Conservation (phyloP, 768 basidiomycete species). For the Cystobasidium ongulense region DNA sequence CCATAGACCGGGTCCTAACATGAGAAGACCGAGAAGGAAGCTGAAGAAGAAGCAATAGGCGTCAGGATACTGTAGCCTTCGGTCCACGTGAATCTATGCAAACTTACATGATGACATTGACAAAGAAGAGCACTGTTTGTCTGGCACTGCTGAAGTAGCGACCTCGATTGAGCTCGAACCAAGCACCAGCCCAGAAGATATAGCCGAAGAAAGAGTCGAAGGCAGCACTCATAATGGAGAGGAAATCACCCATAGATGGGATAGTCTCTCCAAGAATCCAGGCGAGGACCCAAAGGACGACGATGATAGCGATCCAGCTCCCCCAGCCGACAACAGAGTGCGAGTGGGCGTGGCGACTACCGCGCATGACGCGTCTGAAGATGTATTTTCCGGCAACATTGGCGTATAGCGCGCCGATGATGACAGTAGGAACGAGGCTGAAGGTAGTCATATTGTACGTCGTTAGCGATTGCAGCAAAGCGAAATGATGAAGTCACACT, state of each 20-base stretch:
- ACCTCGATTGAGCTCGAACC: slow-evolving; percentile 18
- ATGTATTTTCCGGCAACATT: slow-evolving; percentile 36
- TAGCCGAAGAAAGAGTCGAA: slow-evolving; percentile 36
- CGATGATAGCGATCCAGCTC: slow-evolving; percentile 26
- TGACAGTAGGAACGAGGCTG: slow-evolving; percentile 24
- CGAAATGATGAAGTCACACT: neutral
- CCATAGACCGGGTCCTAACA: slow-evolving; percentile 32
- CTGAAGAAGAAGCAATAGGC: neutral
- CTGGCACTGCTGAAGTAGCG: slow-evolving; percentile 4
- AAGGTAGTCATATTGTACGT: neutral
- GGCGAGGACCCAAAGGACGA: slow-evolving; percentile 32
- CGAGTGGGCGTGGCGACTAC: slow-evolving; percentile 30
- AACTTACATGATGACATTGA: slow-evolving; percentile 25
- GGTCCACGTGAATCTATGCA: too few species aligned
- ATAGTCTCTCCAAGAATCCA: slow-evolving; percentile 5
- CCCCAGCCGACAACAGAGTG: slow-evolving; percentile 35
- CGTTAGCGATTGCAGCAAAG: neutral
- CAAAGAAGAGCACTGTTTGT: neutral
- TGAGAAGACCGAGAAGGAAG: slow-evolving; percentile 23
- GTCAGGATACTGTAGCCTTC: neutral
- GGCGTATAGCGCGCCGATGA: slow-evolving; percentile 35
- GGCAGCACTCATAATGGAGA: slow-evolving; percentile 4
- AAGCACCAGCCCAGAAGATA: slow-evolving; percentile 34
- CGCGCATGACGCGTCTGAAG: slow-evolving; percentile 33
- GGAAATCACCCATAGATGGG: slow-evolving; percentile 5